Evolutionary conservation across 306 rosid genomes (phyloP).

Genomic region (Cucurbita pepo): DNA sequence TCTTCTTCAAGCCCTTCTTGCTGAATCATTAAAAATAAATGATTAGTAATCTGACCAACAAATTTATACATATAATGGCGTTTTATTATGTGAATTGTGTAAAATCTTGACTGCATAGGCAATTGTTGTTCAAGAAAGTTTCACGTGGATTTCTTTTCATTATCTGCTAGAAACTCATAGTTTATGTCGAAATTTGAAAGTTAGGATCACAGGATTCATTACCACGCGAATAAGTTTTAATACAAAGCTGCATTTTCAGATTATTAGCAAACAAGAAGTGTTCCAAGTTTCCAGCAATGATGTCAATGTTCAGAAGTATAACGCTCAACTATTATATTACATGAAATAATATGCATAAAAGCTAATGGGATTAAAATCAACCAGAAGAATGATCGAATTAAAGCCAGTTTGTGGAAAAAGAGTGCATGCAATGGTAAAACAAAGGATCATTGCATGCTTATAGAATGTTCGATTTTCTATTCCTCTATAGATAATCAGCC

Average conservation of each 20-base stretch:
- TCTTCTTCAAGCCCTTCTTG: conserved; percentile 72
- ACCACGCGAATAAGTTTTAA: neutral
- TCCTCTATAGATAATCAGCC: neutral
- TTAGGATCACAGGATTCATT: neutral
- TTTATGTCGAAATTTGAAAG: neutral
- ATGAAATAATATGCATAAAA: neutral
- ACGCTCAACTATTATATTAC: neutral
- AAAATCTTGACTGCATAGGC: neutral
- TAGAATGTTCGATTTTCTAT: neutral
- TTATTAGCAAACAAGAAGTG: neutral
- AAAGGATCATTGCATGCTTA: neutral
- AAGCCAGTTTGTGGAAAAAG: neutral
- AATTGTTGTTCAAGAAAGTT: neutral
- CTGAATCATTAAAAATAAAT: conserved; percentile 28
- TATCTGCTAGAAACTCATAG: neutral
- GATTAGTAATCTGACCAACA: neutral
- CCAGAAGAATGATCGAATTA: neutral
- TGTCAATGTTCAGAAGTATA: neutral
- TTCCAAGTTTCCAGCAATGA: neutral
- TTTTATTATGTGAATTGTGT: neutral
- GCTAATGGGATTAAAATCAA: neutral
- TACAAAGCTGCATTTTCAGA: neutral
- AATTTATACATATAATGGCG: too few species aligned
- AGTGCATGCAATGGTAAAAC: neutral
- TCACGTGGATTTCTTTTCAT: neutral